phyloP scores from a whole-genome alignment of 2,329 filamentous ascomycete species.

The Alternaria atra region DNA sequence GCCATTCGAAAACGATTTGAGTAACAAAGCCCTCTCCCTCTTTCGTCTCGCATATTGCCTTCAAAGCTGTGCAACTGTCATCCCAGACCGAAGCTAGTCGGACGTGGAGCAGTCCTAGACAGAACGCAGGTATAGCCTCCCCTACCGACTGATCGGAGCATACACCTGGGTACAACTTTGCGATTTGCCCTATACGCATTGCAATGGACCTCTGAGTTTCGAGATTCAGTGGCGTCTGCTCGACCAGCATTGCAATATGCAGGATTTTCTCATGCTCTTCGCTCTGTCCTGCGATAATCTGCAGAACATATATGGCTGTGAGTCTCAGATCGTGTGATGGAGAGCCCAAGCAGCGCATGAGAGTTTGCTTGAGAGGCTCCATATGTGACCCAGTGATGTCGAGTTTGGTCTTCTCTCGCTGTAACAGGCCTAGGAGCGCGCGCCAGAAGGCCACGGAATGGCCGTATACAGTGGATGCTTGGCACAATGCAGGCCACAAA shows the following conservation, averaged over 20 bases:
- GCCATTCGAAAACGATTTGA: constrained; percentile 79
- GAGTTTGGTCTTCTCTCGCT: constrained; percentile 65
- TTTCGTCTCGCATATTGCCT: constrained; percentile 75
- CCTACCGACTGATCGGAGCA: constrained; percentile 71
- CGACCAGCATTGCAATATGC: constrained; percentile 76
- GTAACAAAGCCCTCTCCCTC: constrained; percentile 77
- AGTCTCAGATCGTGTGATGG: constrained; percentile 79
- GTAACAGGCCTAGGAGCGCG: constrained; percentile 64
- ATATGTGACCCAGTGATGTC: constrained; percentile 64
- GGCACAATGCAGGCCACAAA: constrained; percentile 72
- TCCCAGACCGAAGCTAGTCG: constrained; percentile 89
- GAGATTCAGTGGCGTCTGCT: constrained; percentile 79
- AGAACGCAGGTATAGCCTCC: constrained; percentile 78
- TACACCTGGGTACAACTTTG: constrained; percentile 68
- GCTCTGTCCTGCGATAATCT: constrained; percentile 61
- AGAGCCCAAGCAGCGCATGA: constrained; percentile 78
- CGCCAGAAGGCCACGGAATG: constrained; percentile 55
- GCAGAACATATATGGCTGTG: constrained; percentile 76
- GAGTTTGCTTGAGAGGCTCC: constrained; percentile 68
- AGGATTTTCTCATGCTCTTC: constrained; percentile 64
- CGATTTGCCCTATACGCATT: constrained; percentile 85
- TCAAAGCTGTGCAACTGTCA: constrained; percentile 78
- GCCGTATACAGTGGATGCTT: constrained; percentile 72
- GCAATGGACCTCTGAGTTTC: constrained; percentile 79
- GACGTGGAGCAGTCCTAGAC: constrained; percentile 89